Evolutionary conservation across 108 stramenopile genomes (phyloP).

Genomic region (Nitzschia putrida): DNA sequence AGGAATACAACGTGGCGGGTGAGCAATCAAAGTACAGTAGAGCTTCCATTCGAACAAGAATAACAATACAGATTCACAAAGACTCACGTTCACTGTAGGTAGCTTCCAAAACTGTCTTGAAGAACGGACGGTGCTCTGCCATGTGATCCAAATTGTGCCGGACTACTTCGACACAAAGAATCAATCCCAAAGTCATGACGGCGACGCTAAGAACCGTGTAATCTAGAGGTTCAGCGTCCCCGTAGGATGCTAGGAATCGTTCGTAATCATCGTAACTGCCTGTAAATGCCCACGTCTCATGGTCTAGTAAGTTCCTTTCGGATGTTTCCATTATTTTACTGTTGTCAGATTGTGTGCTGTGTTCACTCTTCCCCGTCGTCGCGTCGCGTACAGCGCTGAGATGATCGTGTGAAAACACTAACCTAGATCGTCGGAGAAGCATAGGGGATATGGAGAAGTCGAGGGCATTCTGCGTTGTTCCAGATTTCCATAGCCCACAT

Average conservation of each 20-base stretch:
- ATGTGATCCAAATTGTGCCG: constrained; percentile 66
- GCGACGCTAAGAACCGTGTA: constrained; percentile 60
- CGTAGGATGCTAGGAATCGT: background rate
- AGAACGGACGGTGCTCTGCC: constrained; percentile 69
- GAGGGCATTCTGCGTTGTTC: too few species aligned
- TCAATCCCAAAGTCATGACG: constrained; percentile 64
- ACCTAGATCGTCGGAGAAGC: too few species aligned
- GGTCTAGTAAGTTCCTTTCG: too few species aligned
- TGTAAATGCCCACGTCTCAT: too few species aligned
- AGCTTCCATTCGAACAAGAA: background rate
- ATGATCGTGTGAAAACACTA: too few species aligned
- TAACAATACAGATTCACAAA: background rate
- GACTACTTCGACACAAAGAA: constrained; percentile 68
- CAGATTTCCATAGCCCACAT: too few species aligned
- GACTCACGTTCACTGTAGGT: constrained; percentile 81
- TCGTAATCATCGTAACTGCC: too few species aligned
- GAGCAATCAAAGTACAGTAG: background rate
- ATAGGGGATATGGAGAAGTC: too few species aligned
- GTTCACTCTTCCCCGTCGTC: too few species aligned
- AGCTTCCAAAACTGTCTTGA: constrained; percentile 65
- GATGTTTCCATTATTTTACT: too few species aligned
- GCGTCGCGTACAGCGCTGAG: too few species aligned
- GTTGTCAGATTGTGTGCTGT: too few species aligned
- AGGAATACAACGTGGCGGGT: background rate
- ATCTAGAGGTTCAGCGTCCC: constrained; percentile 37